phyloP scores from a whole-genome alignment of 2,329 filamentous ascomycete genomes.

The Hypoxylon sp. region DNA sequence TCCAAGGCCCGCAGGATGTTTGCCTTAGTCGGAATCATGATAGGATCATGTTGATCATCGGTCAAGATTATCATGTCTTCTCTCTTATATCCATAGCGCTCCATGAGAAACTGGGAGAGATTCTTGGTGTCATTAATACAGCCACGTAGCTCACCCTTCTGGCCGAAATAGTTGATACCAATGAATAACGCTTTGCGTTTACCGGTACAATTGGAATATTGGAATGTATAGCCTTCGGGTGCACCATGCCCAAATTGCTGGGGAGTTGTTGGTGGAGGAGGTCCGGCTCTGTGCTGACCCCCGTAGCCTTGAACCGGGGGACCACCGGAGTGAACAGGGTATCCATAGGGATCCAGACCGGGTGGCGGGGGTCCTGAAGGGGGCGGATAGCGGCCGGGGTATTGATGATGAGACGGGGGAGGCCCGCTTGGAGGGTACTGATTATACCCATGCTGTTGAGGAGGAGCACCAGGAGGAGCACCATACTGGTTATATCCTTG shows the following conservation, averaged over 20 bases:
- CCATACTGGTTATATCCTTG: slow-evolving; percentile 55
- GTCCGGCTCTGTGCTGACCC: slow-evolving; percentile 53
- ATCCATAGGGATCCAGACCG: slow-evolving; percentile 64
- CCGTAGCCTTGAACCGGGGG: slow-evolving; percentile 51
- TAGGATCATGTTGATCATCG: slow-evolving; percentile 79
- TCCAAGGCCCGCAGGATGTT: slow-evolving; percentile 83
- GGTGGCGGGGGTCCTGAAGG: slow-evolving; percentile 59
- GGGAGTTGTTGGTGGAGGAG: slow-evolving; percentile 64
- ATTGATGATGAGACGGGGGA: slow-evolving; percentile 40
- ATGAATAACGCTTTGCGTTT: slow-evolving; percentile 81
- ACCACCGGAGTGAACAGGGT: slow-evolving; percentile 55
- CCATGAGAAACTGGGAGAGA: slow-evolving; percentile 78
- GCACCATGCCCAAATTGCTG: slow-evolving; percentile 78
- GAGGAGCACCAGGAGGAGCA: slow-evolving; percentile 50
- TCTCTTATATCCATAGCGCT: slow-evolving; percentile 78
- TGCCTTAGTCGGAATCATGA: slow-evolving; percentile 80
- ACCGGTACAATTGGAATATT: slow-evolving; percentile 82
- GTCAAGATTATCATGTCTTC: slow-evolving; percentile 87
- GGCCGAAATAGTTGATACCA: slow-evolving; percentile 85
- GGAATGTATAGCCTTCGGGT: slow-evolving; percentile 78
- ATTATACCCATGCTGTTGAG: slow-evolving; percentile 53
- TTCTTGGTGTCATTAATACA: slow-evolving; percentile 89
- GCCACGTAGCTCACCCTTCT: slow-evolving; percentile 78
- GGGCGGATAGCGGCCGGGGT: slow-evolving; percentile 47
- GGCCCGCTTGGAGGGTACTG: slow-evolving; percentile 50